These are phyloP conservation scores for Leucaena leucocephala DNA, from an alignment of 306 rosid species.

Conservation along the genomic window DNA sequence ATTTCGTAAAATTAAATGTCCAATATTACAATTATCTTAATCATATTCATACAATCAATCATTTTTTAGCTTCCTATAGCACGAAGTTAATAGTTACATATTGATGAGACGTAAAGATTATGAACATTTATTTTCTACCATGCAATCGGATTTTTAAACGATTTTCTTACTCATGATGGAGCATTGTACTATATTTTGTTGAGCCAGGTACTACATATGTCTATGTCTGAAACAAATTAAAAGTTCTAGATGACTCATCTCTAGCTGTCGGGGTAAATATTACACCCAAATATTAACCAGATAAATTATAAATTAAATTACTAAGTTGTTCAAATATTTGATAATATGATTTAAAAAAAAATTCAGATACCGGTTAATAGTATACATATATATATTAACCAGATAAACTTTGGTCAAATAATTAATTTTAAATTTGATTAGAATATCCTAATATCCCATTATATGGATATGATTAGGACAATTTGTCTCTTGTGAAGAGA, in stretches of 20 bases:
- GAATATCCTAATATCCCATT: background rate
- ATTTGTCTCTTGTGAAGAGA: constrained; percentile 1
- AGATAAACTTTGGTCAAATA: background rate
- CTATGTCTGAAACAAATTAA: background rate
- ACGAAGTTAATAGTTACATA: too few species aligned
- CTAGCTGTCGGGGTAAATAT: background rate
- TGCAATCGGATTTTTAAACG: too few species aligned
- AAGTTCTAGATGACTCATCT: background rate
- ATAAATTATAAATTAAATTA: background rate
- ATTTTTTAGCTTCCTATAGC: background rate
- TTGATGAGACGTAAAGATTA: background rate
- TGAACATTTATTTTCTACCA: too few species aligned
- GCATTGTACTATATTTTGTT: background rate
- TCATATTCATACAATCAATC: background rate
- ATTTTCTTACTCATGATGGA: background rate
- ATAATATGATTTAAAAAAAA: too few species aligned
- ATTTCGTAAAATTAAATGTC: too few species aligned
- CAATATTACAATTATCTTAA: too few species aligned
- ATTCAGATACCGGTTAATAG: too few species aligned
- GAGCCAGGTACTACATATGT: background rate
- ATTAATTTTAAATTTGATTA: background rate
- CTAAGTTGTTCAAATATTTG: too few species aligned
- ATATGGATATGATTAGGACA: background rate
- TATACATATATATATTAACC: background rate
- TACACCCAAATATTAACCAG: background rate